A percentile compares a stretch with the other conserved stretches of the same genome.
Conservation (phyloP, 192 early-diverging fungal species). For the Powellomyces hirtus region DNA sequence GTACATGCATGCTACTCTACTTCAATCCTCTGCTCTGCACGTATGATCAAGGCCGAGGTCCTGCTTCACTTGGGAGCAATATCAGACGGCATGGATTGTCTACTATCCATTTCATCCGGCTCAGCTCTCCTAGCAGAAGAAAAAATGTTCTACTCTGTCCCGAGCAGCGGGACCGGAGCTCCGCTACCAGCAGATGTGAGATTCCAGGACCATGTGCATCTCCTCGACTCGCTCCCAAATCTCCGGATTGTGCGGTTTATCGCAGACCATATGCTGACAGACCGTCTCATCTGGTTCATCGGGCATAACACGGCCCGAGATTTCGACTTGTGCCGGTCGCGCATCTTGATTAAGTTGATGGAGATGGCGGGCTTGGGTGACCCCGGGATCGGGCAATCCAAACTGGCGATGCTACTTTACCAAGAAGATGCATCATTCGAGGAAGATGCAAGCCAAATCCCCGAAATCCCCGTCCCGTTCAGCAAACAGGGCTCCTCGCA, state of each 20-base stretch:
- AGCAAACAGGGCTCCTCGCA: no score
- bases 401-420: slow-evolving; percentile 9
- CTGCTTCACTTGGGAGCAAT: slow-evolving; percentile 3
- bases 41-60: slow-evolving; percentile 16
- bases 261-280: slow-evolving; percentile 17
- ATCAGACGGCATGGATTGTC: slow-evolving; percentile 9
- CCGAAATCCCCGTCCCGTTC: not conserved
- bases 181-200: not conserved
- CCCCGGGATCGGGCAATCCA: not conserved
- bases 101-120: slow-evolving; percentile 16
- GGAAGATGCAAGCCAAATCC: not conserved
- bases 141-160: not conserved
- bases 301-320: slow-evolving; percentile 1
- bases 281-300: slow-evolving; percentile 8
- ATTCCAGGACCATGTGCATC: slow-evolving; percentile 8
- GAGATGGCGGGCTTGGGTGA: slow-evolving; percentile 8
- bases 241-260: slow-evolving; percentile 13
- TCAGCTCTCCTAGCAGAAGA: slow-evolving; percentile 7
- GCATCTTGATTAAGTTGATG: slow-evolving; percentile 13
- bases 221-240: slow-evolving; percentile 16
- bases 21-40: not conserved
- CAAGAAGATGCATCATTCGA: slow-evolving; percentile 1
- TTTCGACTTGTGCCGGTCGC: slow-evolving; percentile 19
- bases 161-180: slow-evolving; percentile 4
- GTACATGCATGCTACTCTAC: not conserved